Evolutionary conservation across 495 filamentous ascomycete genomes (phyloP), one percentile per base, ranked within the genome.

Genomic region (Venustampulla echinocandica): DNA sequence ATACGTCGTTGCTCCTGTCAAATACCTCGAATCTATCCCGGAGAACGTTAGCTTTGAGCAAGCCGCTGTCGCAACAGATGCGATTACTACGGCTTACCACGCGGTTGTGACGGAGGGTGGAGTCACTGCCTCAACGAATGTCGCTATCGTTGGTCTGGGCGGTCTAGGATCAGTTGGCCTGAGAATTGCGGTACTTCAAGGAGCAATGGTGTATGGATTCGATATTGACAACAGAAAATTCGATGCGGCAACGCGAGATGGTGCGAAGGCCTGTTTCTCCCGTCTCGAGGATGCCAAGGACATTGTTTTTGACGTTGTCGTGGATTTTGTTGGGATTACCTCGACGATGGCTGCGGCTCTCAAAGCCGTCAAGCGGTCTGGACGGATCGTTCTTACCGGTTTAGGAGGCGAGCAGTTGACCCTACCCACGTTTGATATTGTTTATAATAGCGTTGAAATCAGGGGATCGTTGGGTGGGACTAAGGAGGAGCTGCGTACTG

Each of bases 81-180:
- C 41, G 15, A 32, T 44, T 18, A 24, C 15, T 5, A 27, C 41
- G 24, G 41, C 41, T 28, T 44, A 44, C 23, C 41, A 44, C 30
- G 41, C 41, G 3, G 25, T 44, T 15, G 41, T 44, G 5, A 30
- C 11, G n/a, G 17, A 10, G 10, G 20, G 14, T n/a, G 41, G 17
- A 28, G 17, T 32, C 5, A 19, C 21, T 15, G 6, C 41, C 6
- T 44, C 41, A 10, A 44, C 4, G 21, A 44, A 4, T 15, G 25
- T 44, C 10, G 41, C 14, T 4, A 18, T 44, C n/a, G 10, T 44
- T 13, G 41, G 41, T 27, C 25, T 44, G 20, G 41, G 41, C 3
- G 41, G 41, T 44, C 41, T 44, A 10, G 41, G 41, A 44, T 14
- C 25, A 14, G 17, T 28, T 44, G 41, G 41, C 19, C 22, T 44